Percentiles rank a stretch among this genome's conserved stretches.
These are phyloP conservation scores for Candida ortonii DNA, from an alignment of 805 yeast species.

Conservation along the genomic window DNA sequence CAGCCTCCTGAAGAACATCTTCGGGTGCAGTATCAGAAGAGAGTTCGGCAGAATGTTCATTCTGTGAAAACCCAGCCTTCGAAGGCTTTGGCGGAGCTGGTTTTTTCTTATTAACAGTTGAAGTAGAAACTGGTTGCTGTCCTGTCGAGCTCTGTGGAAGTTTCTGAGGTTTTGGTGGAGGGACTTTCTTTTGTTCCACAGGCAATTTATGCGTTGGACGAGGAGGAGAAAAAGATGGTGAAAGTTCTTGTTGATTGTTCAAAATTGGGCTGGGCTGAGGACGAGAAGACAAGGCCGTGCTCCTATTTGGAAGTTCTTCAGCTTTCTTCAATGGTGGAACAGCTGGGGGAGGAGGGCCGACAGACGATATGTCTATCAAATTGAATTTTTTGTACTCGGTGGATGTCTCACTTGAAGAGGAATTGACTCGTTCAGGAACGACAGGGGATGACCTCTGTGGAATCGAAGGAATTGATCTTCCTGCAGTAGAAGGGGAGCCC, in stretches of 20 bases:
- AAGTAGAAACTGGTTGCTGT: background rate
- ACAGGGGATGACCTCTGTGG: constrained; percentile 3
- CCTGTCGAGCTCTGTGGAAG: background rate
- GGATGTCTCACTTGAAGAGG: constrained; percentile 3
- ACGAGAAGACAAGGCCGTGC: constrained; percentile 2
- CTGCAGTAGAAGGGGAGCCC: constrained; percentile 2
- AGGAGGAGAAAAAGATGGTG: constrained; percentile 1
- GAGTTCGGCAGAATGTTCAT: too few species aligned
- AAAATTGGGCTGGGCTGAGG: too few species aligned
- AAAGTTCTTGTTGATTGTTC: too few species aligned
- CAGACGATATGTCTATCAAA: constrained; percentile 18
- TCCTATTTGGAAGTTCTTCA: constrained; percentile 4
- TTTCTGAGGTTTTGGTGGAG: constrained; percentile 22
- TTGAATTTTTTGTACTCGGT: constrained; percentile 15
- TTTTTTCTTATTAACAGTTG: constrained; percentile 8
- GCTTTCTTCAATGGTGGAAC: constrained; percentile 11
- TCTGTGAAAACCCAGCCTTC: too few species aligned
- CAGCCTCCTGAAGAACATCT: constrained; percentile 1
- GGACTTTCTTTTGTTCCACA: constrained; percentile 14
- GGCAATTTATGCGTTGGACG: too few species aligned
- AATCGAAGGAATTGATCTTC: constrained; percentile 3
- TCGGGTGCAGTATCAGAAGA: background rate
- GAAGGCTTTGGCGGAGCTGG: constrained; percentile 13
- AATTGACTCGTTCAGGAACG: background rate
- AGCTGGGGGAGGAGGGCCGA: constrained; percentile 24